phyloP scores from a whole-genome alignment of 495 filamentous ascomycete species.

The Penicillium lividum region DNA sequence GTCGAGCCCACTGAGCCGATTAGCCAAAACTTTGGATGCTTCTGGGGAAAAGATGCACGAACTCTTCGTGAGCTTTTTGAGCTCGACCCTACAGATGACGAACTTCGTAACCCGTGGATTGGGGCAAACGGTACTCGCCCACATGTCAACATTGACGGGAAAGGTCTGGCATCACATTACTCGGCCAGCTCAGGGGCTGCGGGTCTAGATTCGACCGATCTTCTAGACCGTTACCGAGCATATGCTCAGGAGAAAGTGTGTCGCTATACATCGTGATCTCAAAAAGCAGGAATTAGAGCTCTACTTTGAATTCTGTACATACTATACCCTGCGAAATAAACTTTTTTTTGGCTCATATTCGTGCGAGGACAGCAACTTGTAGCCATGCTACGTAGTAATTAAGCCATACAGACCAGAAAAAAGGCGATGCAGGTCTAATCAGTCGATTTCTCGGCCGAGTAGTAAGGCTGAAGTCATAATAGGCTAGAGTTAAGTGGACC shows the following conservation, averaged over 20 bases:
- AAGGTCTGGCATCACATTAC: slow-evolving; percentile 53
- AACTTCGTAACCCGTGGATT: slow-evolving; percentile 4
- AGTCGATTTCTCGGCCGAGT: not conserved
- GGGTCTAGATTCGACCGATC: slow-evolving; percentile 51
- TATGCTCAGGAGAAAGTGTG: slow-evolving; percentile 55
- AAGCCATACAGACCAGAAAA: not conserved
- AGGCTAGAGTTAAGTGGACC: not conserved
- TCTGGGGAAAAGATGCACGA: slow-evolving; percentile 45
- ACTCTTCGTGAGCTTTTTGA: slow-evolving; percentile 19
- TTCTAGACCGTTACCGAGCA: slow-evolving; percentile 51
- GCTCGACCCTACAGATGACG: slow-evolving; percentile 4
- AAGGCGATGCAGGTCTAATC: not conserved
- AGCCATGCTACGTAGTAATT: not conserved
- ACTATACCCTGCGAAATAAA: not conserved
- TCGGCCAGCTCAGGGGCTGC: slow-evolving; percentile 35
- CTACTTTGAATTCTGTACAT: not conserved
- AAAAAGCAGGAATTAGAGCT: no score
- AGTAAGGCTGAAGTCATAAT: not conserved
- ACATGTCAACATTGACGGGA: slow-evolving; percentile 52
- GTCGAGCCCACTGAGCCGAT: slow-evolving; percentile 44
- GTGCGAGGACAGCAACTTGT: not conserved
- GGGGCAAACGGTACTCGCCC: slow-evolving; percentile 9
- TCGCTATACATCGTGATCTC: not conserved
- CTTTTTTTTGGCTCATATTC: not conserved
- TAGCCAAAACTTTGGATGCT: slow-evolving; percentile 49